Conservation (phyloP, 1,139 yeast species). For the Lodderomyces elongisporus region DNA sequence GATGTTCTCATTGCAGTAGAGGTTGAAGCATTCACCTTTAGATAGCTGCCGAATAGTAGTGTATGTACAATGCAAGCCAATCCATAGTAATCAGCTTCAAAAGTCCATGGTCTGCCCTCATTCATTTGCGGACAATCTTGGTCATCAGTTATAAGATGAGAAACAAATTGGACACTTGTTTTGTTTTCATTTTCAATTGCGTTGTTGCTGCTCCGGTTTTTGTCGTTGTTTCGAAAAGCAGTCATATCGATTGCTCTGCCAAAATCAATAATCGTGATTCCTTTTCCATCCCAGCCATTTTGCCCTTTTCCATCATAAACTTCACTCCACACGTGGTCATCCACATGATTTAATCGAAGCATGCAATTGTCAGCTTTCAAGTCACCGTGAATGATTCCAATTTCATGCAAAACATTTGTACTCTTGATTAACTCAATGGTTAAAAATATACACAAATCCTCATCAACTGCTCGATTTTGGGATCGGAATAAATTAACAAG, state of each 20-base stretch:
- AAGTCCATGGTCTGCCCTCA: conserved; percentile 62
- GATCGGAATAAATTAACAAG: conserved; percentile 50
- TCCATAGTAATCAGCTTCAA: conserved; percentile 83
- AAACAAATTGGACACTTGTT: no score
- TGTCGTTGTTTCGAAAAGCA: conserved; percentile 43
- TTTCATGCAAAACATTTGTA: conserved; percentile 57
- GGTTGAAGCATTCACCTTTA: conserved; percentile 36
- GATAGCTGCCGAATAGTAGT: conserved; percentile 62
- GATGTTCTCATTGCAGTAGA: no score
- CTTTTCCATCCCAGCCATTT: conserved; percentile 49
- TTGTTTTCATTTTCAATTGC: no score
- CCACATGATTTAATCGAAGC: conserved; percentile 46
- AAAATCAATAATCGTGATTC: conserved; percentile 71
- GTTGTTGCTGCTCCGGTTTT: no score
- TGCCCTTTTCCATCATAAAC: conserved; percentile 28
- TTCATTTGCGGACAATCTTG: conserved; percentile 80
- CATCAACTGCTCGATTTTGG: conserved; percentile 43
- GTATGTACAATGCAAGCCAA: conserved; percentile 72
- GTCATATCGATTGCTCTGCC: conserved; percentile 76
- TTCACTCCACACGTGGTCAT: conserved; percentile 18
- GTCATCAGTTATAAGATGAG: conserved; percentile 55
- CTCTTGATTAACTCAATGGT: conserved; percentile 58
- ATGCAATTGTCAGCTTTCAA: conserved; percentile 84
- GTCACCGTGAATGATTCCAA: conserved; percentile 79
- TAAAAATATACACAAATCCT: conserved; percentile 57